These are phyloP conservation scores for Corynespora cassiicola DNA, from an alignment of 2,329 filamentous ascomycete genomes.

Conservation along the genomic window DNA sequence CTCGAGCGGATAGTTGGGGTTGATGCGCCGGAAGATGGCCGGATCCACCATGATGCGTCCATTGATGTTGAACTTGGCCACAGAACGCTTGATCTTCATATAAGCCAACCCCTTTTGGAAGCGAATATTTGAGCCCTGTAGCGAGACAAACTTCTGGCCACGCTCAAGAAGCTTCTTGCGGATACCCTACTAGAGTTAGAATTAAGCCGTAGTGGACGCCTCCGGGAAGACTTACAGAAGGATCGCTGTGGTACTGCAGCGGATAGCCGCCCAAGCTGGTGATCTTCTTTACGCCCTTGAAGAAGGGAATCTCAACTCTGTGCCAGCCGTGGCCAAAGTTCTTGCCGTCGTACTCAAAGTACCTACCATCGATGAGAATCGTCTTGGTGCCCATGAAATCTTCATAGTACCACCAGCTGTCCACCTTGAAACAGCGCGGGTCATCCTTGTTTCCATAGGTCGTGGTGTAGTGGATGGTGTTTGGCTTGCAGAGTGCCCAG, in stretches of 20 bases:
- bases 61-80: slow-evolving; percentile 83
- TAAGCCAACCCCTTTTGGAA: slow-evolving; percentile 85
- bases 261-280: slow-evolving; percentile 79
- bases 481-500: slow-evolving; percentile 89
- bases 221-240: slow-evolving; percentile 49
- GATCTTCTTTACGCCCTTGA: slow-evolving; percentile 84
- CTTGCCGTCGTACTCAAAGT: slow-evolving; percentile 89
- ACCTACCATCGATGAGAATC: slow-evolving; percentile 78
- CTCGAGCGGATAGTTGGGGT: slow-evolving; percentile 84
- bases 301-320: slow-evolving; percentile 72
- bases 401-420: slow-evolving; percentile 73
- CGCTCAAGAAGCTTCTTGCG: slow-evolving; percentile 74
- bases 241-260: slow-evolving; percentile 78
- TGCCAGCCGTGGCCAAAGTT: slow-evolving; percentile 78
- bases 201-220: not conserved
- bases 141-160: slow-evolving; percentile 80
- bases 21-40: slow-evolving; percentile 79
- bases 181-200: slow-evolving; percentile 51
- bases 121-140: slow-evolving; percentile 85
- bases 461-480: slow-evolving; percentile 76
- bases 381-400: slow-evolving; percentile 75
- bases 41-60: slow-evolving; percentile 89
- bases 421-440: slow-evolving; percentile 82
- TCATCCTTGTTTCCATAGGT: slow-evolving; percentile 81
- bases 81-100: slow-evolving; percentile 77